Evolutionary conservation across 305 asterid genomes (phyloP), one percentile per base, ranked within the genome.

Genomic region (Nicotiana rustica): DNA sequence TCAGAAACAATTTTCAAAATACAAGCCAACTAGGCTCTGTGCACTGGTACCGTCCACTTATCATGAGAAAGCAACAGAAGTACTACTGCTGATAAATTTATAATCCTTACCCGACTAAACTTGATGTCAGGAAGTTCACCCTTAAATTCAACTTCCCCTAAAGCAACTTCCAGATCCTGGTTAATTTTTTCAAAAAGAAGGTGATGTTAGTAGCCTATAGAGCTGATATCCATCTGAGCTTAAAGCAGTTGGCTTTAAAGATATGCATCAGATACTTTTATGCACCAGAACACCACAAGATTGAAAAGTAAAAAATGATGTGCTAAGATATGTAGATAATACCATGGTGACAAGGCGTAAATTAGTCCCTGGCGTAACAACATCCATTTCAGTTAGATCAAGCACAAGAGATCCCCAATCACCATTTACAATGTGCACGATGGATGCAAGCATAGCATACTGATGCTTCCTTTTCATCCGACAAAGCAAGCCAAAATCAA

Each of bases 381-480:
- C 91, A 86, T 94, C 99, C 98, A 94, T 94, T 76, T 93, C 95
- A 82, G 89, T 89, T 87, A 96, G 90, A 87, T 94, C 97, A 60
- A 85, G 82, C 85, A 94, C 97, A 82, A 96, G 98, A 78, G 98
- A 91, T 76, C 88, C 90, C 99, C 99, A 96, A 84, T 96, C 98
- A 29, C 97, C 98, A 87, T 92, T 90, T 56, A 96, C 98, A 86
- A 94, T 94, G 92, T 96, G 95, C 84, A 93, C 91, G 79, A 93
- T 90, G 65, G 97, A 88, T 77, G 94, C 94, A 84, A 96, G 97
- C 99, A 96, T 96, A 76, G 98, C 98, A 86, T 89, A 87, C 88
- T 92, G 98, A 89, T 96, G 98, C 87, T 88, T 92, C 93, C 91
- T 94, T 88, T 94, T 96, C 99, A 96, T 91, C 82, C 96, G 98